These are phyloP conservation scores for Eucalyptus marginata DNA, from an alignment of 345 rosid species.

Conservation along the genomic window DNA sequence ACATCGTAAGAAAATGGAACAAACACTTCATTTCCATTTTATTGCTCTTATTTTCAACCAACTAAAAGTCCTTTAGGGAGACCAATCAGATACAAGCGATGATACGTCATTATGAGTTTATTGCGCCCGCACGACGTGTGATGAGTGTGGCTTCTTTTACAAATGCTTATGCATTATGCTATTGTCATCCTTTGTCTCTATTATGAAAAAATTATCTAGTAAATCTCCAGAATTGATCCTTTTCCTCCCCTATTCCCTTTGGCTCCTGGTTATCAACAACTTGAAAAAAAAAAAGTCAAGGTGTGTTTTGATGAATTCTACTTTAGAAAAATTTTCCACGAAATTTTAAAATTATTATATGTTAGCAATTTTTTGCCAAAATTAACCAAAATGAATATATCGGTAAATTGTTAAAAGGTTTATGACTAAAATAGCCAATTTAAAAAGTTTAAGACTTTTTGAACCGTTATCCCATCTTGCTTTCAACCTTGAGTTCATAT, in stretches of 20 bases:
- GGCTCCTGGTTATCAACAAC: neutral
- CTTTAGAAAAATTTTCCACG: neutral
- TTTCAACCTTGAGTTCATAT: neutral
- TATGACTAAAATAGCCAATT: accelerated
- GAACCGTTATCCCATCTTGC: neutral
- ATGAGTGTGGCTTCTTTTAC: neutral
- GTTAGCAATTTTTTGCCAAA: neutral
- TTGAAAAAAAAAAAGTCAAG: neutral
- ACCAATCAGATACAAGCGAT: neutral
- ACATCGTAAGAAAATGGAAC: neutral
- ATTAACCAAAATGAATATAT: accelerated
- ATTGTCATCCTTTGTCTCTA: neutral
- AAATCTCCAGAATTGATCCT: neutral
- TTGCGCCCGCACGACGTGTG: neutral
- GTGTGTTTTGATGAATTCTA: neutral
- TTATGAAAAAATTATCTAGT: neutral
- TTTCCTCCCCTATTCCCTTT: neutral
- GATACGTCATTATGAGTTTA: neutral
- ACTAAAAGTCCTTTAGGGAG: neutral
- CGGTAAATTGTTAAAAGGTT: neutral
- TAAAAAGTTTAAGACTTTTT: neutral
- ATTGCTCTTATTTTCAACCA: neutral
- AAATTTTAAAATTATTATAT: too few species aligned
- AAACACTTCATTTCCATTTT: neutral
- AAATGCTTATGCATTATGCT: neutral